These are phyloP conservation scores for Camellia granthamiana DNA, from an alignment of 148 eudicot genomes.

Conservation along the genomic window DNA sequence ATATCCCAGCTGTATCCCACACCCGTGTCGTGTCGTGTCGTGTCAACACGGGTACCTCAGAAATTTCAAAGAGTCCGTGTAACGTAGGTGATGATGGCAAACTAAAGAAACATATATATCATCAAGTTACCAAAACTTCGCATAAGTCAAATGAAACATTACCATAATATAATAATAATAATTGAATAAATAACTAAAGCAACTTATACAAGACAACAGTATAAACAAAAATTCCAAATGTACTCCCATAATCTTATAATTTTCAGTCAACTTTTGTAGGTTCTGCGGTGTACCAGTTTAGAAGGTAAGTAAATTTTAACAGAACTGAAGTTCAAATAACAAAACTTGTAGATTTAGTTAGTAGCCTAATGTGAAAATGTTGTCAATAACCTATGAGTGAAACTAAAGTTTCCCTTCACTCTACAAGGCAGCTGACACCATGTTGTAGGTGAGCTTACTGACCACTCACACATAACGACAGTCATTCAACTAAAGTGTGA, in stretches of 20 bases:
- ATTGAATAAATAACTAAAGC: too few species aligned
- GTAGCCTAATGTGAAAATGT: slow-evolving; percentile 11
- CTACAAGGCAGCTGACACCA: slow-evolving; percentile 22
- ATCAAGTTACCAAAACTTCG: not conserved
- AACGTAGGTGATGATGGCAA: not conserved
- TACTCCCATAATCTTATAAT: not conserved
- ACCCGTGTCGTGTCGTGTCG: too few species aligned
- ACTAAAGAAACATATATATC: too few species aligned
- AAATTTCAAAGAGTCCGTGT: too few species aligned
- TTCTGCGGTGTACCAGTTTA: too few species aligned
- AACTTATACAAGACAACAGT: not conserved
- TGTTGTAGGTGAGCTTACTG: slow-evolving; percentile 40
- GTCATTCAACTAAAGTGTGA: slow-evolving; percentile 39
- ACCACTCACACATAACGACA: slow-evolving; percentile 51
- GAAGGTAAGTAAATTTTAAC: too few species aligned
- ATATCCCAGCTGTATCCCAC: too few species aligned
- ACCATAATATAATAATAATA: not conserved
- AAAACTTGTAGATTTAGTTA: not conserved
- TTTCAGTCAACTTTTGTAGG: too few species aligned
- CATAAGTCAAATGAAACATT: not conserved
- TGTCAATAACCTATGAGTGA: slow-evolving; percentile 29
- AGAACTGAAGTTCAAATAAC: too few species aligned
- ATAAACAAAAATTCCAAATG: not conserved
- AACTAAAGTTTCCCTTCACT: slow-evolving; percentile 19
- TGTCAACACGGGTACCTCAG: too few species aligned